Conservation (phyloP, 2,329 filamentous ascomycete genomes). For the Fusarium hainanense region DNA sequence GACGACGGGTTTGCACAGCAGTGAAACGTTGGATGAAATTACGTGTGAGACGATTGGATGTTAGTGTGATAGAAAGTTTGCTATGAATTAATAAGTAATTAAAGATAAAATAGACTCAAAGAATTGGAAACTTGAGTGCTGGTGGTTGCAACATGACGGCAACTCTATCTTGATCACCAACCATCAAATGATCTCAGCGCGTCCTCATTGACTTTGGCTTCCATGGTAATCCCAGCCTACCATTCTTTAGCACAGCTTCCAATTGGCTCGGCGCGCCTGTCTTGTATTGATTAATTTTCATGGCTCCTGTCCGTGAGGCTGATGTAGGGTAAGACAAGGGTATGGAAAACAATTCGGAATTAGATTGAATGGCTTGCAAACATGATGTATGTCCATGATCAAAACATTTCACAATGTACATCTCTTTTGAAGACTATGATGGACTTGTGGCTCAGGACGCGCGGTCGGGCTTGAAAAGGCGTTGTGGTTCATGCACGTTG, state of each 20-base stretch:
- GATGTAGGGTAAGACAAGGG: conserved; percentile 13
- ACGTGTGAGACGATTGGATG: conserved; percentile 8
- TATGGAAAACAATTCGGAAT: neutral
- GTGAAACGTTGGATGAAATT: conserved; percentile 2
- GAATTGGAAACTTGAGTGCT: neutral
- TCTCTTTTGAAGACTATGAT: neutral
- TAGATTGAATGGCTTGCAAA: too few relatives aligned
- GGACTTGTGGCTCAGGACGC: neutral
- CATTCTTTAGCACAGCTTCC: neutral
- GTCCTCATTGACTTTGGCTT: neutral
- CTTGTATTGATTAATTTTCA: neutral
- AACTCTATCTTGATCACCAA: conserved; percentile 10
- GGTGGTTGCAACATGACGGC: conserved; percentile 1
- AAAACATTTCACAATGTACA: neutral
- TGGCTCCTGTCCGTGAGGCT: neutral
- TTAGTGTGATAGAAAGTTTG: neutral
- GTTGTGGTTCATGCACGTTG: neutral
- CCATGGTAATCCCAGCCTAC: conserved; percentile 1
- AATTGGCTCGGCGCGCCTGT: conserved; percentile 2
- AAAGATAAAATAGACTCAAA: neutral
- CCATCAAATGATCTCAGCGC: neutral
- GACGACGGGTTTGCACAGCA: neutral
- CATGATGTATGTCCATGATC: neutral
- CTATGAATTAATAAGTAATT: neutral
- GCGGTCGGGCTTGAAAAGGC: neutral